A percentile compares a stretch with the other conserved stretches of the same genome.
phyloP scores from a whole-genome alignment of 495 filamentous ascomycete species.

The Penicillium lividum region DNA sequence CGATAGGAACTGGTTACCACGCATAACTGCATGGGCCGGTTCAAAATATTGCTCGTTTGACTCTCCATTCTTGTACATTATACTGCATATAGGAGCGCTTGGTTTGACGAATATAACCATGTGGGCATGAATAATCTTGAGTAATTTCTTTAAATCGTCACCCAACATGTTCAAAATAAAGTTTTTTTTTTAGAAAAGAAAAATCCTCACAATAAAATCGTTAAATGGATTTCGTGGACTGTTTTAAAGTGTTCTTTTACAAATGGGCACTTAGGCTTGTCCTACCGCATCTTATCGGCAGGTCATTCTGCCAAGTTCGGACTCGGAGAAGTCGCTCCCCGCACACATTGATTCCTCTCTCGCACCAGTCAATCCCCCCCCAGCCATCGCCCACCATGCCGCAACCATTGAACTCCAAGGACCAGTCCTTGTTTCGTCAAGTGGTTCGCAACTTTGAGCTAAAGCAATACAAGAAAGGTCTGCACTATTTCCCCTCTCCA shows the following conservation, averaged over 20 bases:
- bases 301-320: slow-evolving; percentile 32
- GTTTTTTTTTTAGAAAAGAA: no score
- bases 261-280: background rate
- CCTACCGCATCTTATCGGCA: slow-evolving; percentile 29
- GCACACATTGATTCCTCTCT: slow-evolving; percentile 45
- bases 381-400: slow-evolving; percentile 59
- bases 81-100: slow-evolving; percentile 11
- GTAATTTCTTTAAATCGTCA: background rate
- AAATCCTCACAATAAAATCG: background rate
- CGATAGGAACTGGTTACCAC: slow-evolving; percentile 16
- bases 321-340: slow-evolving; percentile 41
- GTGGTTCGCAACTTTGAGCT: slow-evolving; percentile 94
- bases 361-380: slow-evolving; percentile 36
- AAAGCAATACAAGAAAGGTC: slow-evolving; percentile 97
- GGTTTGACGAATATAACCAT: background rate
- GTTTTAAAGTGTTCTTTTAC: background rate
- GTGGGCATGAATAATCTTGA: slow-evolving; percentile 4
- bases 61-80: slow-evolving; percentile 2
- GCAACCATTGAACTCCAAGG: slow-evolving; percentile 85
- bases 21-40: slow-evolving; percentile 10
- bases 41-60: background rate
- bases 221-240: background rate
- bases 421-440: slow-evolving; percentile 87
- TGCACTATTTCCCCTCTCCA: background rate
- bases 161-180: background rate